Percentiles rank a stretch among this genome's conserved stretches.
phyloP scores from a whole-genome alignment of 2,329 filamentous ascomycete genomes.

The Neopestalotiopsis clavispora region DNA sequence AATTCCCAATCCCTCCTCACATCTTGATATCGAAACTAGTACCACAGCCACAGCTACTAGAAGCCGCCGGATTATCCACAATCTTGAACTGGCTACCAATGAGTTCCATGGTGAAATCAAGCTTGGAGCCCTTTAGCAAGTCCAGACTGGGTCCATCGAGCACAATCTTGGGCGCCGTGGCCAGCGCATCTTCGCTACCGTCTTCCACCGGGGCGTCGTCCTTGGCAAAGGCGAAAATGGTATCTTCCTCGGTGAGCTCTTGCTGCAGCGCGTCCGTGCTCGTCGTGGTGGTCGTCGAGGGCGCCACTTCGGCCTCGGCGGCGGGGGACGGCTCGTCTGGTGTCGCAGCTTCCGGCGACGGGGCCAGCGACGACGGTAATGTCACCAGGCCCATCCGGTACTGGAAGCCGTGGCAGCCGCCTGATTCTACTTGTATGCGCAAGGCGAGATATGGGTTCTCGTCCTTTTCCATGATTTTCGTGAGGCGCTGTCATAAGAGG shows the following conservation, averaged over 20 bases:
- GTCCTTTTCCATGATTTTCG: constrained; percentile 75
- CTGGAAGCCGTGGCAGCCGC: constrained; percentile 97
- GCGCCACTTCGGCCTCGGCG: constrained; percentile 25
- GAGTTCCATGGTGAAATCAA: constrained; percentile 95
- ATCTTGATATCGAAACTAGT: constrained; percentile 95
- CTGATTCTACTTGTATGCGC: constrained; percentile 90
- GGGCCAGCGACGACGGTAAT: constrained; percentile 45
- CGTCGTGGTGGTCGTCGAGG: constrained; percentile 34
- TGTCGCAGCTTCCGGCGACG: constrained; percentile 32
- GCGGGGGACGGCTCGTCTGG: constrained; percentile 36
- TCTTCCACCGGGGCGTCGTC: constrained; percentile 46
- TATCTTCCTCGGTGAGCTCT: constrained; percentile 73
- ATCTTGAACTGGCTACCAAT: constrained; percentile 91
- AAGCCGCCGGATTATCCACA: constrained; percentile 87
- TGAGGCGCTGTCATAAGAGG: constrained; percentile 62
- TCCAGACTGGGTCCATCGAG: constrained; percentile 89
- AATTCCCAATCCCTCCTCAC: constrained; percentile 32
- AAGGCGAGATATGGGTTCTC: constrained; percentile 80
- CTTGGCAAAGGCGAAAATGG: constrained; percentile 75
- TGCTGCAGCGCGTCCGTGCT: constrained; percentile 16
- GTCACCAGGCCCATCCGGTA: constrained; percentile 89
- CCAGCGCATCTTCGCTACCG: constrained; percentile 24
- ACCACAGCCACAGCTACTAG: constrained; percentile 94
- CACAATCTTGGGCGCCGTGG: constrained; percentile 73
- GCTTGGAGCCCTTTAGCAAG: constrained; percentile 87